Base-by-base conservation (phyloP, 306 rosid species). In the Quercus rubra region DNA sequence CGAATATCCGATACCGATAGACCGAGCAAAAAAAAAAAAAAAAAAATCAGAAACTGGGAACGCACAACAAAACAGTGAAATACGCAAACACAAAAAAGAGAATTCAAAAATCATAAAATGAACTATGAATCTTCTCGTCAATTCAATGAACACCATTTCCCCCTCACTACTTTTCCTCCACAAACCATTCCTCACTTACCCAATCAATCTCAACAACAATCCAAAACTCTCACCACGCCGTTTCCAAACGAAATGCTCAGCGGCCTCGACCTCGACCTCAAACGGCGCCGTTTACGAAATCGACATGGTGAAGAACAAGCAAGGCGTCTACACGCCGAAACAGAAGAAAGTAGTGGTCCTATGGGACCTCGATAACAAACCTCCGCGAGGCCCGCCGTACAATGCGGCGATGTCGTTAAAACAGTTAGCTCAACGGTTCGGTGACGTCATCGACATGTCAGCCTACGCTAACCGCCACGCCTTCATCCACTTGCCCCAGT, bases 301-400 rank as follows among this genome's bases (percentile, higher is more conserved):
- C 85, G 95, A 94, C 89, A 94, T 92, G 97, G 92, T 94, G 6
- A 86, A 77, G 80, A 92, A 80, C 91, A 85, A 77, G 71, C 85
- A 87, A 28, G 97, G 94, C 13, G 14, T 89, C 17, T 92, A 88
- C 81, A 55, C 86, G 0, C 92, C 92, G 1, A 91, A 85, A 67
- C 85, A 80, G 75, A 75, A 86, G 64, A 95, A 91, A 23, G 98
- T 91, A 0, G 92, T 92, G 2, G 84, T 92, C 54, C 85, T 95
- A 0, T 95, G 98, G 99, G 99, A 95, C 91, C 92, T 92, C 25
- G 99, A 92, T 80, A 95, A 95, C 89, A 92, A 95, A 23, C 97
- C 99, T 35, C 99, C 97, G 0, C 91, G 96, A 5, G 98, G 98
- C 1, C 91, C 95, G 0, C 98, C 99, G 0, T 95, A 89, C 86